A percentile compares a stretch with the other conserved stretches of the same genome.
These are phyloP conservation scores for Boechera retrofracta DNA, from an alignment of 345 rosid species.

Conservation along the genomic window DNA sequence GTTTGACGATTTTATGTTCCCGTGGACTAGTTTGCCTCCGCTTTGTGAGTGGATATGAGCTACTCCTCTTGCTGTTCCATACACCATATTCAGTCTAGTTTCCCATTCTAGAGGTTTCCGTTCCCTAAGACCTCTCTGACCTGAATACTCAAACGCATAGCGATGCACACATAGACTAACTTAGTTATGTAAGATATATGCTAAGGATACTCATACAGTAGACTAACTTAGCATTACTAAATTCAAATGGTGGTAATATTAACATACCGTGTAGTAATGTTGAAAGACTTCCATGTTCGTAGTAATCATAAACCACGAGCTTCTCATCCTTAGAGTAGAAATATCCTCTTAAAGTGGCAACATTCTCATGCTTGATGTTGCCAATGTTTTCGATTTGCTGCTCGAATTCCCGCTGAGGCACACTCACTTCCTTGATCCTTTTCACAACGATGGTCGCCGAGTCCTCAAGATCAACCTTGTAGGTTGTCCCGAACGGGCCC, in stretches of 20 bases:
- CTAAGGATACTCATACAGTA: slow-evolving; percentile 2
- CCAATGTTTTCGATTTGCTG: slow-evolving; percentile 87
- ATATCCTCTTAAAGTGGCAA: slow-evolving; percentile 77
- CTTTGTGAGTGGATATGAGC: slow-evolving; percentile 69
- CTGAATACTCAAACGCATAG: slow-evolving; percentile 47
- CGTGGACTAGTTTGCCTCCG: slow-evolving; percentile 83
- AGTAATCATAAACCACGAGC: slow-evolving; percentile 84
- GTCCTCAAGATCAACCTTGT: slow-evolving; percentile 89
- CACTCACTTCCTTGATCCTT: slow-evolving; percentile 85
- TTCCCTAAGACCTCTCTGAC: slow-evolving; percentile 57
- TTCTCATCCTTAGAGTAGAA: slow-evolving; percentile 94
- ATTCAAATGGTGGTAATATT: not conserved
- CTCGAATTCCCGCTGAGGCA: slow-evolving; percentile 78
- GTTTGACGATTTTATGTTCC: slow-evolving; percentile 88
- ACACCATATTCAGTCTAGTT: slow-evolving; percentile 68
- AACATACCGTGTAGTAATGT: slow-evolving; percentile 76
- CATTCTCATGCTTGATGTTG: slow-evolving; percentile 77
- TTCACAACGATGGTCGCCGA: slow-evolving; percentile 82
- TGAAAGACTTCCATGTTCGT: slow-evolving; percentile 70
- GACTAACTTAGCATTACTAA: not conserved
- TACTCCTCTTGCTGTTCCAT: slow-evolving; percentile 85
- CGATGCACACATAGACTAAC: slow-evolving; percentile 1
- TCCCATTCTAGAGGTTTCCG: slow-evolving; percentile 78
- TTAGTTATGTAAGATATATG: slow-evolving; percentile 16
- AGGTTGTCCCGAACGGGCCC: slow-evolving; percentile 87